Evolutionary conservation across 1,284 basidiomycete species (phyloP).

Genomic region (Ustilago hordei): DNA sequence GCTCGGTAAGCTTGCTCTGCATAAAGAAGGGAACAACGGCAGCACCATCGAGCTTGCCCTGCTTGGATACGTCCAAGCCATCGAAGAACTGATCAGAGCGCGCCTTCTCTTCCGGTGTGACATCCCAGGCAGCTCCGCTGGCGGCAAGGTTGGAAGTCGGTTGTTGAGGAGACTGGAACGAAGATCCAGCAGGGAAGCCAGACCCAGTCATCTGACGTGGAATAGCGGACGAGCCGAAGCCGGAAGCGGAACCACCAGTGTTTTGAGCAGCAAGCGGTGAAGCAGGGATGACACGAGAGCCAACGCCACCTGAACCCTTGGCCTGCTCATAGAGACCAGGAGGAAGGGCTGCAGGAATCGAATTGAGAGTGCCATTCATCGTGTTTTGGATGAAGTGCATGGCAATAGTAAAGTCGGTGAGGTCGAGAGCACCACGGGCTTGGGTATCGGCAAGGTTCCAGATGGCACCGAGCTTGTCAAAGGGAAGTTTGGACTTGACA

Average conservation of each 20-base stretch:
- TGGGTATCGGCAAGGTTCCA: constrained; percentile 97
- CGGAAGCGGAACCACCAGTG: constrained; percentile 57
- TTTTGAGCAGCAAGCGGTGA: constrained; percentile 55
- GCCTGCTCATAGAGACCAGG: constrained; percentile 86
- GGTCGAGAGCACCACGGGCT: constrained; percentile 87
- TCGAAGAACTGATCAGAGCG: constrained; percentile 86
- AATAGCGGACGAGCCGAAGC: constrained; percentile 25
- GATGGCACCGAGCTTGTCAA: constrained; percentile 91
- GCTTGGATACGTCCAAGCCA: constrained; percentile 80
- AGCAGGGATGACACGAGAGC: constrained; percentile 37
- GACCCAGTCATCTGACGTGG: constrained; percentile 56
- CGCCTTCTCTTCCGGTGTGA: constrained; percentile 84
- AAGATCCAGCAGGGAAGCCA: constrained; percentile 70
- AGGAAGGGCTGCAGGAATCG: constrained; percentile 84
- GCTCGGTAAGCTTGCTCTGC: constrained; percentile 86
- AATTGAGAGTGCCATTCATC: constrained; percentile 81
- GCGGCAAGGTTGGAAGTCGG: constrained; percentile 34
- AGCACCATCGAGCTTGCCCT: constrained; percentile 89
- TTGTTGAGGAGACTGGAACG: constrained; percentile 72
- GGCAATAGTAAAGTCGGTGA: constrained; percentile 92
- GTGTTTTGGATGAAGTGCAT: constrained; percentile 91
- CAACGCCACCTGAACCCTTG: constrained; percentile 65
- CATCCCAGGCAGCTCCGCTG: constrained; percentile 78
- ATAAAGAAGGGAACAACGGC: constrained; percentile 96
- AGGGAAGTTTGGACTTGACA: constrained; percentile 88